Conservation (phyloP, 768 basidiomycete genomes). For the Lactarius deliciosus region DNA sequence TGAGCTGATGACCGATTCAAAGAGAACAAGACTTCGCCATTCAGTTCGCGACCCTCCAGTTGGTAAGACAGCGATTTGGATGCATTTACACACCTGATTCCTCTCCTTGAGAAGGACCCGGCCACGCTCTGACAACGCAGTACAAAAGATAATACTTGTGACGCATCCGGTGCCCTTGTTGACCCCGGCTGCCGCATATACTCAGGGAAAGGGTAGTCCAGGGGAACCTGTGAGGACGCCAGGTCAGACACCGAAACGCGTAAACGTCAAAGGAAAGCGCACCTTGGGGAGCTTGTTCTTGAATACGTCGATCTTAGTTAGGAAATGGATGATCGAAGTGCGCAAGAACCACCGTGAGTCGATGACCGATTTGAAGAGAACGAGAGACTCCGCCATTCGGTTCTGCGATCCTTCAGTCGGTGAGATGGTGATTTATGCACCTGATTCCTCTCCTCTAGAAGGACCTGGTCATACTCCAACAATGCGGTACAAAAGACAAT, state of each 20-base stretch:
- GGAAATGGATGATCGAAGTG: constrained; percentile 63
- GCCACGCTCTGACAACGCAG: constrained; percentile 35
- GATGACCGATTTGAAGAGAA: constrained; percentile 75
- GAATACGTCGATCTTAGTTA: constrained; percentile 50
- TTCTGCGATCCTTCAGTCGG: constrained; percentile 45
- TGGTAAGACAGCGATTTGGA: no score
- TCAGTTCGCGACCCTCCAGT: no score
- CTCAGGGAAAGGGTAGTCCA: no score
- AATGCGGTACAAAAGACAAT: constrained; percentile 76
- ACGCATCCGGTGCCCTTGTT: no score
- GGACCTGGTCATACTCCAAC: constrained; percentile 74
- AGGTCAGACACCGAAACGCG: no score
- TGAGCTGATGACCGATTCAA: no score
- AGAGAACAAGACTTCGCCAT: no score
- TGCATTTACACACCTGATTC: no score
- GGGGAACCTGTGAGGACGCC: constrained; percentile 48
- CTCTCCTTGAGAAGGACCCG: no score
- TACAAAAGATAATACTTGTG: no score
- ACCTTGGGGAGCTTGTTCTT: no score
- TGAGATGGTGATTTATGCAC: constrained; percentile 37
- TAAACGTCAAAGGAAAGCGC: constrained; percentile 30
- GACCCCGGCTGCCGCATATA: no score
- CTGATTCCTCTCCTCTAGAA: constrained; percentile 67
- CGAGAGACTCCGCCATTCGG: constrained; percentile 55
- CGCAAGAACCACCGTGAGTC: constrained; percentile 77